A percentile compares a stretch with the other conserved stretches of the same genome.
Conservation (phyloP, 1,139 yeast genomes). For the Protomyces inundatus region DNA sequence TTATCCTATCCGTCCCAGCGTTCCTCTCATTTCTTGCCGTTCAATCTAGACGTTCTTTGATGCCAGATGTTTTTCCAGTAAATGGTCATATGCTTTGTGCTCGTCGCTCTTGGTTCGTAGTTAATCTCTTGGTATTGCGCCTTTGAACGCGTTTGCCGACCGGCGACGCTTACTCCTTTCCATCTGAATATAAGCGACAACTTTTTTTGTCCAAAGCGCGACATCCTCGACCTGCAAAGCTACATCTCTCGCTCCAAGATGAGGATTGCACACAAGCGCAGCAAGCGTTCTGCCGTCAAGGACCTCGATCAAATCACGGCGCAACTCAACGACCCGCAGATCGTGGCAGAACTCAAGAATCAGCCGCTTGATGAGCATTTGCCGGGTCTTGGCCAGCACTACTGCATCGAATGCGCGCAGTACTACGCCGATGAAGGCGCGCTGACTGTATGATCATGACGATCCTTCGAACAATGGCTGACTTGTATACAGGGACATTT, state of each 20-base stretch:
- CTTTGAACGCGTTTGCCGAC: too few species aligned
- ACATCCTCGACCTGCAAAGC: background rate
- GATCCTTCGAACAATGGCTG: conserved; percentile 69
- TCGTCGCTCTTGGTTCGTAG: too few species aligned
- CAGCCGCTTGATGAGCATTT: conserved; percentile 85
- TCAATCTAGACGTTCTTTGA: too few species aligned
- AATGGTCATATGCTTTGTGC: too few species aligned
- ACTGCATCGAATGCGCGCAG: conserved; percentile 90
- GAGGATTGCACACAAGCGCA: background rate
- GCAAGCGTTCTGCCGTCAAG: background rate
- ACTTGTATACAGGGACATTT: conserved; percentile 43
- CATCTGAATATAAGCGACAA: background rate
- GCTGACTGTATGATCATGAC: conserved; percentile 56
- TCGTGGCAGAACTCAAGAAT: conserved; percentile 59
- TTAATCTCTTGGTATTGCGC: too few species aligned
- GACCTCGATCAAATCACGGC: conserved; percentile 67
- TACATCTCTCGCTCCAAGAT: background rate
- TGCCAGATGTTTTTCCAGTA: too few species aligned
- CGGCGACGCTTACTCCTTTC: too few species aligned
- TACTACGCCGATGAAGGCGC: conserved; percentile 78
- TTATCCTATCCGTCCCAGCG: too few species aligned
- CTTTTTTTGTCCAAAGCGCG: background rate
- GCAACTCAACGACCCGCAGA: conserved; percentile 62
- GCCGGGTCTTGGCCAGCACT: conserved; percentile 91
- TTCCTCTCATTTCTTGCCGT: too few species aligned